These are phyloP conservation scores for Miamiensis avidus DNA, from an alignment of 169 alveolate species.

Conservation along the genomic window DNA sequence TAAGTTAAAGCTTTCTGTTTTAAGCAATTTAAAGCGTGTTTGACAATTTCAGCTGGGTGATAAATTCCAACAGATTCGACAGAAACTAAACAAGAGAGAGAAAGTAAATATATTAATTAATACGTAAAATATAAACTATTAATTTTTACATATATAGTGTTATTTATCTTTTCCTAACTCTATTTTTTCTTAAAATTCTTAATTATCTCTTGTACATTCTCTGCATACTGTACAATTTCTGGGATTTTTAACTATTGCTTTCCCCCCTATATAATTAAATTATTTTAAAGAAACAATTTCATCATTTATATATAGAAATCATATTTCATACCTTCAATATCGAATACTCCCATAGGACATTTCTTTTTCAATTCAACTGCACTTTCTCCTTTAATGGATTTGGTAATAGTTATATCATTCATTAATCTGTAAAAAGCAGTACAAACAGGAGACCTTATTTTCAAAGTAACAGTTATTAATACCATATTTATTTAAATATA, in stretches of 20 bases:
- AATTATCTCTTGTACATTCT: constrained; percentile 94
- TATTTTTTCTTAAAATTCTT: constrained; percentile 55
- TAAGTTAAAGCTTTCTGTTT: constrained; percentile 55
- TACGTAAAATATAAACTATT: neutral
- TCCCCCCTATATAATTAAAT: constrained; percentile 43
- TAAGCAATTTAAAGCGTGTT: constrained; percentile 66
- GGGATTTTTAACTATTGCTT: constrained; percentile 87
- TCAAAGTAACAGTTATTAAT: too few species aligned
- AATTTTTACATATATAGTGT: constrained; percentile 65
- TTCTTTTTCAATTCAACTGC: constrained; percentile 87
- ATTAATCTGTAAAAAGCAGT: constrained; percentile 97
- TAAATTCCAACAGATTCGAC: constrained; percentile 80
- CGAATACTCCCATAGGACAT: constrained; percentile 97
- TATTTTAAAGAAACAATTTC: neutral
- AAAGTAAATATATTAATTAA: neutral
- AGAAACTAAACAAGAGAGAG: constrained; percentile 46
- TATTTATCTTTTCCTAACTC: constrained; percentile 78
- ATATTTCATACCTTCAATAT: constrained; percentile 73
- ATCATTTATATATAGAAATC: neutral
- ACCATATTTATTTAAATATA: too few species aligned
- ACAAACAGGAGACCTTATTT: constrained; percentile 92
- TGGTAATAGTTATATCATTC: constrained; percentile 78
- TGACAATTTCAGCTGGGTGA: constrained; percentile 63
- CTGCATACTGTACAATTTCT: constrained; percentile 97
- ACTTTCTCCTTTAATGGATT: constrained; percentile 85